Percentiles rank a stretch among this genome's conserved stretches.
phyloP scores from a whole-genome alignment of 495 filamentous ascomycete species.

The Astrocystis sublimbata region DNA sequence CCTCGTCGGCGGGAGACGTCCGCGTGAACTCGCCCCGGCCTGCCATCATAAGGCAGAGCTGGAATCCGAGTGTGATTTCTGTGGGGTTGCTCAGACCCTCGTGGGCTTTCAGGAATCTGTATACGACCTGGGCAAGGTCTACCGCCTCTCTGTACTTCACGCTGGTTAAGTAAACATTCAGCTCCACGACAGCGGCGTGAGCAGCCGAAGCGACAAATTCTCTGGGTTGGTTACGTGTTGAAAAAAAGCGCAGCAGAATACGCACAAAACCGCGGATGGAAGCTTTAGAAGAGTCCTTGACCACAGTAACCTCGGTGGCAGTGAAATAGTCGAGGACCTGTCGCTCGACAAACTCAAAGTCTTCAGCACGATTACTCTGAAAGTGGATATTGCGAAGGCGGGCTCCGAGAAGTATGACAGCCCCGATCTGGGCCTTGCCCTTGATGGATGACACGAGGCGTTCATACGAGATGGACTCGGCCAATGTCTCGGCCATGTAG shows the following conservation, averaged over 20 bases:
- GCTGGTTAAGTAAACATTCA: slow-evolving; percentile 1
- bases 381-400: slow-evolving; percentile 9
- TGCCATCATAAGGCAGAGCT: slow-evolving; percentile 13
- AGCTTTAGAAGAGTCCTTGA: neutral
- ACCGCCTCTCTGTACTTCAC: slow-evolving; percentile 9
- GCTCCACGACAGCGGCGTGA: slow-evolving; percentile 4
- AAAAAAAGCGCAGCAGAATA: slow-evolving; percentile 6
- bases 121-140: slow-evolving; percentile 3
- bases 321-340: slow-evolving; percentile 11
- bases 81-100: slow-evolving; percentile 12
- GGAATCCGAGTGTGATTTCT: slow-evolving; percentile 12
- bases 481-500: slow-evolving; percentile 8
- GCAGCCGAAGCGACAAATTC: slow-evolving; percentile 13
- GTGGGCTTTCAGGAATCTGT: slow-evolving; percentile 13
- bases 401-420: slow-evolving; percentile 1
- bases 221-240: slow-evolving; percentile 6
- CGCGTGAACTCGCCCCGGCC: slow-evolving; percentile 11
- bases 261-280: slow-evolving; percentile 10
- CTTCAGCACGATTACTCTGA: neutral
- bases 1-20: neutral
- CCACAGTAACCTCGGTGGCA: neutral
- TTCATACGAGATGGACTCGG: slow-evolving; percentile 11
- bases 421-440: slow-evolving; percentile 5
- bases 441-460: slow-evolving; percentile 8
- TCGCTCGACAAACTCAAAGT: slow-evolving; percentile 5